phyloP scores from a whole-genome alignment of 1,284 basidiomycete genomes.

The Melampsora larici-populina region DNA sequence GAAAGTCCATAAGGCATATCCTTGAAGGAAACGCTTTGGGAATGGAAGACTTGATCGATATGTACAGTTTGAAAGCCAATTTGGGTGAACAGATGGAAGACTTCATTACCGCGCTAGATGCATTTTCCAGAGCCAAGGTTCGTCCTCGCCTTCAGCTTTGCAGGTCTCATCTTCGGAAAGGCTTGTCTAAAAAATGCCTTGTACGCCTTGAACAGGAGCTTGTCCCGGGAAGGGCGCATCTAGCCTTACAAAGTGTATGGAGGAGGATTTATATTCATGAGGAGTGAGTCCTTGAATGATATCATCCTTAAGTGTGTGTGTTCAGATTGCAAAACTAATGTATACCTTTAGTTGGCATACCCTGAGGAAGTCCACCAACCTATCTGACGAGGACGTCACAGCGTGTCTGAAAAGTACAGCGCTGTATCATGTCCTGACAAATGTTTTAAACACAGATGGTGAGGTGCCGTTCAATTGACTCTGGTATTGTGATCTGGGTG shows the following conservation, averaged over 20 bases:
- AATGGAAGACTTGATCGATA: slow-evolving; percentile 59
- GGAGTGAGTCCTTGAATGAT: slow-evolving; percentile 62
- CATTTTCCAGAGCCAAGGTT: slow-evolving; percentile 55
- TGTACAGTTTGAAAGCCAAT: slow-evolving; percentile 58
- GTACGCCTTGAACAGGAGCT: slow-evolving; percentile 61
- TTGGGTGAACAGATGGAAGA: slow-evolving; percentile 53
- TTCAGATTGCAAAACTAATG: background rate
- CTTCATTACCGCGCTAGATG: slow-evolving; percentile 57
- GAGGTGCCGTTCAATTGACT: background rate
- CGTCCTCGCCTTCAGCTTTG: slow-evolving; percentile 33
- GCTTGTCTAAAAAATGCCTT: background rate
- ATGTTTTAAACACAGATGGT: slow-evolving; percentile 23
- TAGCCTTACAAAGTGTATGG: slow-evolving; percentile 75
- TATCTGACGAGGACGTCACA: slow-evolving; percentile 69
- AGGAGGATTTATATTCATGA: slow-evolving; percentile 80
- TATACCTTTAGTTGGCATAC: slow-evolving; percentile 63
- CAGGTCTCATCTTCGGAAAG: no score
- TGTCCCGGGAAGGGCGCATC: slow-evolving; percentile 66
- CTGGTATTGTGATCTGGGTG: background rate
- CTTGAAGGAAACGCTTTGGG: slow-evolving; percentile 54
- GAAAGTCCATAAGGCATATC: slow-evolving; percentile 49
- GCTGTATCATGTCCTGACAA: slow-evolving; percentile 57
- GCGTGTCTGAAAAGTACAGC: slow-evolving; percentile 67
- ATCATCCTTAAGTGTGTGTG: background rate
- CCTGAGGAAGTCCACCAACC: slow-evolving; percentile 65